Base-by-base conservation (phyloP, 768 basidiomycete genomes). In the Trametes elegans region DNA sequence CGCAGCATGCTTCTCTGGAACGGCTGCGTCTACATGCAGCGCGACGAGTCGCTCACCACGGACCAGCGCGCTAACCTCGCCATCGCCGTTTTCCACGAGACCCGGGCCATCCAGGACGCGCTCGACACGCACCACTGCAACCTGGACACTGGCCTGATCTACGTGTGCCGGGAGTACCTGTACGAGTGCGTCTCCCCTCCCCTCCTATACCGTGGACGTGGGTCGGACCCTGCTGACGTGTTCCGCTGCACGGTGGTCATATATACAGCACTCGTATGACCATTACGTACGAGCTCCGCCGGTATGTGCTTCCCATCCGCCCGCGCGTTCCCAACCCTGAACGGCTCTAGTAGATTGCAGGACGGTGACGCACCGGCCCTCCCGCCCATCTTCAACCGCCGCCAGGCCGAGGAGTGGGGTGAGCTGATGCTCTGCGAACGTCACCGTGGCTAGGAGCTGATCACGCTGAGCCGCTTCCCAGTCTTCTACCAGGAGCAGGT, bases 1-100 rank as follows among this genome's bases (percentile, higher is more conserved):
- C 83, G 90, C 29, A 83, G 82, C 65, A 87, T 91, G 85, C 77
- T 92, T 9, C 74, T 91, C 3, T 92, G 88, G 88, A 87, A 81
- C 62, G 85, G 83, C 64, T 84, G 82, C 59, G 76, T 77, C 43
- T 29, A 24, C 47, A 80, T 81, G 3, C 71, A 84, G 24, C 66
- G 79, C 45, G 72, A 74, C 50, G 73, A 74, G 11, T 61, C 62
- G 0, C 74, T 74, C 53, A 67, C 72, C 10, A 72, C 72, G 19
- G 79, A 83, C 29, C 79, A 81, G n/a, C 79, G 79, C 40, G 78
- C 82, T 1, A 82, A 82, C 36, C 74, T 82, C 45, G 79, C 84
- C 5, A 72, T 81, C 52, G 80, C 83, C 44, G 81, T 82, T 1
- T 86, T 81, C 74, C 71, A 77, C n/a, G 88, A 91, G 70, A 78